Evolutionary conservation across 345 rosid genomes (phyloP), one percentile per base, ranked within the genome.

Genomic region (Citrus trifoliata): DNA sequence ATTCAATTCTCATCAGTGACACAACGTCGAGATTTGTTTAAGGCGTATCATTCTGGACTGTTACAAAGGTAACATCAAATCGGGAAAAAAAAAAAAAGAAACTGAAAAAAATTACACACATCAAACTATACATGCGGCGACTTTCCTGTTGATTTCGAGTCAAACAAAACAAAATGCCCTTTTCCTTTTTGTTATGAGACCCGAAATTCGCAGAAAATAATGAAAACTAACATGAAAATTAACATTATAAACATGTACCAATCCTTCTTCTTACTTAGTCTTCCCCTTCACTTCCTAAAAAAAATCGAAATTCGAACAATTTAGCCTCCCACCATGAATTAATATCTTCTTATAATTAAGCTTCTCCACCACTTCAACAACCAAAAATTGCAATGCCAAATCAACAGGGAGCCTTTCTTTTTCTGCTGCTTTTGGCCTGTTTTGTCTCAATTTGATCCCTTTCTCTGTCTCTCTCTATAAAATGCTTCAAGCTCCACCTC

Each of bases 401-500:
- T 30, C 35, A 51, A 24, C 72, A 4, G 3, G 74, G 28, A 13
- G 14, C 64, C 14, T 32, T n/a, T 3, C 37, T 35, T 33, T 13
- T 22, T 58, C 13, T 40, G 25, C 10, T 61, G 22, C 67, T 38
- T 48, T 30, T 8, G 28, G 40, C 40, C 8, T 18, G 62, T 65
- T 14, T 16, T 24, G 7, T 35, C 65, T 61, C 10, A 13, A 13
- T 24, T 25, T 21, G 4, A 24, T 30, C 28, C 24, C 30, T 42
- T 8, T 16, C 46, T 32, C 10, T 64, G n/a, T 21, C 70, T 22
- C 5, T 38, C 22, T 2, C n/a, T 33, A 1, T 22, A 66, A 19
- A 46, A 53, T 63, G n/a, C 25, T 35, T 59, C 62, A 75, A 46
- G 48, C 16, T 51, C 63, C 86, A 8, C 86, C 88, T 40, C 76